Evolutionary conservation across 331 rosid genomes (phyloP), one percentile per base, ranked within the genome.

Genomic region (Dryas integrifolia): DNA sequence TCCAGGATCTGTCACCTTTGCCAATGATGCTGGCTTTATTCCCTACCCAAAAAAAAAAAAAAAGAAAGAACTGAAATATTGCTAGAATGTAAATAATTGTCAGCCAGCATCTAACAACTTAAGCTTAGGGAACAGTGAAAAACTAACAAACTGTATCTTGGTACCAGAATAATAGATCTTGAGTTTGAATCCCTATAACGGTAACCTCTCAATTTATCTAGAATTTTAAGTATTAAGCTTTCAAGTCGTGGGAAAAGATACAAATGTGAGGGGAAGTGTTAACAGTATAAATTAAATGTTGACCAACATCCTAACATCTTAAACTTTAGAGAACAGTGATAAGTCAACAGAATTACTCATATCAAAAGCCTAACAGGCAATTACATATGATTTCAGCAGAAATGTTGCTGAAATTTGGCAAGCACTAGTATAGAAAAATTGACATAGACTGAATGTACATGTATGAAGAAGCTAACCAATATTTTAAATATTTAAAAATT

Each of bases 21-120:
- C 92, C 83, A 95, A 80, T 24, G 99, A 92, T 57, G 97, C 98
- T 40, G 99, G 98, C 84, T 88, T 92, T 75, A 85, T 79, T 74
- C 99, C 99, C 99, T 92, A 67, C 6, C 48, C 48, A 57, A 5
- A 47, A 58, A 0, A 16, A 48, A 80, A 67, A 57, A 74, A 77
- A 73, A 77, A 50, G 49, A 79, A 66, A 21, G 7, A 9, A 62
- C 45, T 0, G 6, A 24, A 40, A 43, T 40, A 50, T 40, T 52
- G 59, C 67, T 45, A 65, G 16, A 11, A 65, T 18, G 55, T 14
- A 38, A 8, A 45, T 5, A 49, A 24, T 30, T 39, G n/a, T 58
- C 30, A 1, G 21, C 58, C 41, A 16, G 5, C 9, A 57, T 57
- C 62, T 21, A 57, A 57, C 62, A 21, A 35, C 41, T 51, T 53